Evolutionary conservation across 345 rosid species (phyloP).

Genomic region (Microthlaspi erraticum): DNA sequence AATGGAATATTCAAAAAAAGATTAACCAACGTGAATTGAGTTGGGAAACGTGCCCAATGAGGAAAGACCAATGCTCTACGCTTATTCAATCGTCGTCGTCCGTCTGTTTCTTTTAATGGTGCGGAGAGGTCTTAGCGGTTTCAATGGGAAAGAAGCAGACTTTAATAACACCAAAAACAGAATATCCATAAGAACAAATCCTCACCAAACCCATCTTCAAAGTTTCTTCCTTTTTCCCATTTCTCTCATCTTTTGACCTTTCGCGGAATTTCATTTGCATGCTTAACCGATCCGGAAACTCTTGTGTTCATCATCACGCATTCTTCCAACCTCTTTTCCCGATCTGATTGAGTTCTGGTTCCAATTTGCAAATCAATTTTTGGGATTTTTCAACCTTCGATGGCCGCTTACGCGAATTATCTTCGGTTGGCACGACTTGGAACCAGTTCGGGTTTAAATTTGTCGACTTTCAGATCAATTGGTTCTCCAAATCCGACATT

Average conservation of each 20-base stretch:
- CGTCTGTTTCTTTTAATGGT: slow-evolving; percentile 41
- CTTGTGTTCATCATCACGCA: not conserved
- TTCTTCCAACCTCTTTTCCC: not conserved
- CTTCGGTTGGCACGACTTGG: slow-evolving; percentile 53
- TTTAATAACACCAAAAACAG: not conserved
- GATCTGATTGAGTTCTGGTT: slow-evolving; percentile 21
- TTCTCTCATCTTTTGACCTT: slow-evolving; percentile 11
- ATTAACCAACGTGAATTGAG: not conserved
- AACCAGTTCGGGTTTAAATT: slow-evolving; percentile 36
- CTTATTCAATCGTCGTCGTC: slow-evolving; percentile 32
- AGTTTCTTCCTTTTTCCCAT: slow-evolving; percentile 10
- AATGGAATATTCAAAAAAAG: not conserved
- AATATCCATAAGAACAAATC: slow-evolving; percentile 3
- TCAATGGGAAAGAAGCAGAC: slow-evolving; percentile 25
- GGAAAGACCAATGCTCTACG: slow-evolving; percentile 34
- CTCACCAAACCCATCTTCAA: slow-evolving; percentile 35
- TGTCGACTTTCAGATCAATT: slow-evolving; percentile 46
- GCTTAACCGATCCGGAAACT: slow-evolving; percentile 30
- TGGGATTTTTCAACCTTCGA: not conserved
- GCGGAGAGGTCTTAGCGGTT: slow-evolving; percentile 38
- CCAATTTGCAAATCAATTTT: not conserved
- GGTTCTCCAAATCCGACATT: slow-evolving; percentile 37
- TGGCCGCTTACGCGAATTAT: slow-evolving; percentile 56
- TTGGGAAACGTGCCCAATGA: slow-evolving; percentile 35
- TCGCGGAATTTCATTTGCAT: slow-evolving; percentile 22